These are phyloP conservation scores for Melastoma malabathricum DNA, from an alignment of 345 rosid species.

Conservation along the genomic window DNA sequence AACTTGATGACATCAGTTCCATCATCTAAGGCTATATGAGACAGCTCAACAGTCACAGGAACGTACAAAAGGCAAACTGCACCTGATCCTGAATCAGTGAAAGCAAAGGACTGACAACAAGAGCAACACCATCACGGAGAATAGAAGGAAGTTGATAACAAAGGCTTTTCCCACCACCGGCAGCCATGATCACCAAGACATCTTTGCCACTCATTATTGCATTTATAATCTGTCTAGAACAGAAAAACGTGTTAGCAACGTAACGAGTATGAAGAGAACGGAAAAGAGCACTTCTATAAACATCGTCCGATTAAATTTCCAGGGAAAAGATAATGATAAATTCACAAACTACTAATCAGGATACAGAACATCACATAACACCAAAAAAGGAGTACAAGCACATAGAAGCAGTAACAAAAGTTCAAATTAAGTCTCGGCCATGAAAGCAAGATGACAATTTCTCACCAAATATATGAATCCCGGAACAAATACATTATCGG, in stretches of 20 bases:
- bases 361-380: too few species aligned
- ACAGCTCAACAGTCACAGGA: neutral
- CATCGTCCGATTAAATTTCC: too few species aligned
- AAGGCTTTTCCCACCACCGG: slow-evolving; percentile 97
- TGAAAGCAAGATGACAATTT: too few species aligned
- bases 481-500: too few species aligned
- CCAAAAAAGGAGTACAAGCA: too few species aligned
- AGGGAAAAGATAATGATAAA: too few species aligned
- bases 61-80: neutral
- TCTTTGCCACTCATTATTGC: slow-evolving; percentile 72
- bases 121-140: slow-evolving; percentile 54
- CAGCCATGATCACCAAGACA: slow-evolving; percentile 92
- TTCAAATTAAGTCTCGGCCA: too few species aligned
- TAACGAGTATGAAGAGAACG: too few species aligned
- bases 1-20: neutral
- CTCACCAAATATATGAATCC: too few species aligned
- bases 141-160: slow-evolving; percentile 93
- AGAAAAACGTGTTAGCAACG: neutral
- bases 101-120: slow-evolving; percentile 87
- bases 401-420: too few species aligned
- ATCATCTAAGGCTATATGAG: neutral
- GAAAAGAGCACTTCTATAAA: too few species aligned
- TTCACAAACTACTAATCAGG: too few species aligned
- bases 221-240: slow-evolving; percentile 52
- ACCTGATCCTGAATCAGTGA: slow-evolving; percentile 98